Evolutionary conservation across 2,329 filamentous ascomycete species (phyloP), one percentile per base, ranked within the genome.

Genomic region (Fusarium protoensiforme): DNA sequence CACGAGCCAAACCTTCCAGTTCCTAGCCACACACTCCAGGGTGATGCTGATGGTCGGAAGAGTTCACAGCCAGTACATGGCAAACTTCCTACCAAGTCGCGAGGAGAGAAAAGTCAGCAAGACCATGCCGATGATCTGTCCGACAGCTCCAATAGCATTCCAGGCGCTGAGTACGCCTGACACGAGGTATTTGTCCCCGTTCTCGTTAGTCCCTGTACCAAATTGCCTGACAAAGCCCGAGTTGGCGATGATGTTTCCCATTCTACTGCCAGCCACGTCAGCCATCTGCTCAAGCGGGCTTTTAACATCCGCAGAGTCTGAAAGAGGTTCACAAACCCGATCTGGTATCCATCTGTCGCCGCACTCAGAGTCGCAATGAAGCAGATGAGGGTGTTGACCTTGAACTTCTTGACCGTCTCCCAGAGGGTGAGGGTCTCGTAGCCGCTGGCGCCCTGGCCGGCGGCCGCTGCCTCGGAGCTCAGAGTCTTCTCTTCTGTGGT

Each of bases 331-430:
- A 43, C 39, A 9, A n/a, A 43, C 39, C 39, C 39, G 14, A 43
- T 43, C 39, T 43, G 39, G n/a, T 43, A 43, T 20, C 39, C 39
- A 20, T 43, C 39, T 83, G 77, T 77, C 7, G 70, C 72, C 16
- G 74, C 78, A 33, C 76, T 77, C 36, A 78, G 77, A 4, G 79
- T 75, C 16, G 67, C 75, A 16, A 66, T 29, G 63, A 80, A 79
- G 59, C 78, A 79, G 22, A 73, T 46, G 20, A 68, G 59, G 5
- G 74, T 71, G 62, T 65, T 67, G 16, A 78, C 33, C 46, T 78
- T 79, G 68, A 80, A 80, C 2, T 58, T 63, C 58, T 68, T 78
- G 14, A 73, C 61, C 8, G 75, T 79, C 60, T 79, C 63, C 75
- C 76, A 78, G 27, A 66, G 48, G 2, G 71, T 72, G 62, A 79